Base-by-base conservation (phyloP, 768 basidiomycete genomes). In the Rhizopogon vinicolor region DNA sequence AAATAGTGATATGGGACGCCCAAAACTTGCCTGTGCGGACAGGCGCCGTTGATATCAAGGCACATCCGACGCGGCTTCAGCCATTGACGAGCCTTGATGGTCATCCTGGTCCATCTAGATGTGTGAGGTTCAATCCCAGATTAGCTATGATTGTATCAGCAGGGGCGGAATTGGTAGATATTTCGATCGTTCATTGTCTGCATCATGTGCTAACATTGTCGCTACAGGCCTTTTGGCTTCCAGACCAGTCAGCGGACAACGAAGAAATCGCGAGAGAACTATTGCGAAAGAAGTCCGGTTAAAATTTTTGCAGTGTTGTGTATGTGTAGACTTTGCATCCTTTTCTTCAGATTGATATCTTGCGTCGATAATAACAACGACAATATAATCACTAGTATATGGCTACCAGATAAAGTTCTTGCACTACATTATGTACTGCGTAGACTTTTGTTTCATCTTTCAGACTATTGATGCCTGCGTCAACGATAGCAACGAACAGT, bases 51-150 rank as follows among this genome's bases (percentile, higher is more conserved):
- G 84, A 89, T 60, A 71, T 77, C 64, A 83, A 80, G 65, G 65
- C 73, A 16, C 75, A 76, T 5, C 85, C 84, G 3, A 66, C 72
- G 51, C 74, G 79, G 54, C 41, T 86, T n/a, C 67, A 73, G 48
- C 84, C 86, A 3, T 53, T 79, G 19, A 63, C 73, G 5, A 75
- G 67, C 19, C 68, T 92, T 52, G 90, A 92, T 43, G 92, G 91
- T 0, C 92, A 95, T 65, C 84, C 86, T 1, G 91, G 91, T 5
- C 87, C 91, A 31, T 81, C 86, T 22, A 77, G 97, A 65, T 93
- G 91, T 56, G 90, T 97, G 2, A 83, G 78, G 63, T 96, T 95
- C 68, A 98, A 97, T 67, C 94, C 95, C 7, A 82, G 91, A 55
- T 79, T 82, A 57, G 87, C 87, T 31, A 96, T 98, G 93, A 78